Conservation (phyloP, 345 rosid genomes). For the Mallotus nudiflorus region DNA sequence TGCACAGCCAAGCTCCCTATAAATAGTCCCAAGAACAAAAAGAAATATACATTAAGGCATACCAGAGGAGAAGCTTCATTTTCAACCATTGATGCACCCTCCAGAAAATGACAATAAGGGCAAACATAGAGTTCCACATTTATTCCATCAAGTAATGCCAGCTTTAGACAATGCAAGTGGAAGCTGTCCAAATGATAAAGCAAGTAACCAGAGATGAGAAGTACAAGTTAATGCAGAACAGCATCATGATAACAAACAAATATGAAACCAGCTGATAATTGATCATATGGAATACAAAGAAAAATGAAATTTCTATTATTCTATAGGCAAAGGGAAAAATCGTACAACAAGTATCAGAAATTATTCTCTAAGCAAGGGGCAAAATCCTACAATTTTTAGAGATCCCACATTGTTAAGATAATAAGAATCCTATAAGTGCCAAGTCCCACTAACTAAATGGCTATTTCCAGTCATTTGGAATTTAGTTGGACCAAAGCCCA, state of each 20-base stretch:
- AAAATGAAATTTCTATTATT: neutral
- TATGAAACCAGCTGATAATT: neutral
- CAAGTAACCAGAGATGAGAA: neutral
- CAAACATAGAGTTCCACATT: constrained; percentile 36
- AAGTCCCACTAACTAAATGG: too few relatives aligned
- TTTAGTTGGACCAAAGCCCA: too few relatives aligned
- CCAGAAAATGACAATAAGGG: constrained; percentile 42
- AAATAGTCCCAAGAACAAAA: constrained; percentile 3
- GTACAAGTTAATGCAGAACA: neutral
- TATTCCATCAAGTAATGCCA: constrained; percentile 22
- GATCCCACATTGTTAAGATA: too few relatives aligned
- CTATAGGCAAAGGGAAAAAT: neutral
- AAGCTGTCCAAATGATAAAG: constrained; percentile 48
- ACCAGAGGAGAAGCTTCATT: constrained; percentile 41
- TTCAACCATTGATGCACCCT: constrained; percentile 30
- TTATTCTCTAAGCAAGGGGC: too few relatives aligned
- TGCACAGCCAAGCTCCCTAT: constrained; percentile 15
- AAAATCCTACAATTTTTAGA: too few relatives aligned
- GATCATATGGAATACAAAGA: neutral
- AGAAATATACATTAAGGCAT: constrained; percentile 20
- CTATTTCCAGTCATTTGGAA: too few relatives aligned
- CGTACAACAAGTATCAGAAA: too few relatives aligned
- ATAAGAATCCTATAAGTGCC: too few relatives aligned
- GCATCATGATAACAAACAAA: neutral
- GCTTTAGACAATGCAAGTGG: constrained; percentile 51